Percentiles rank a stretch among this genome's conserved stretches.
phyloP scores from a whole-genome alignment of 768 basidiomycete species.

The Leccinum broughii region DNA sequence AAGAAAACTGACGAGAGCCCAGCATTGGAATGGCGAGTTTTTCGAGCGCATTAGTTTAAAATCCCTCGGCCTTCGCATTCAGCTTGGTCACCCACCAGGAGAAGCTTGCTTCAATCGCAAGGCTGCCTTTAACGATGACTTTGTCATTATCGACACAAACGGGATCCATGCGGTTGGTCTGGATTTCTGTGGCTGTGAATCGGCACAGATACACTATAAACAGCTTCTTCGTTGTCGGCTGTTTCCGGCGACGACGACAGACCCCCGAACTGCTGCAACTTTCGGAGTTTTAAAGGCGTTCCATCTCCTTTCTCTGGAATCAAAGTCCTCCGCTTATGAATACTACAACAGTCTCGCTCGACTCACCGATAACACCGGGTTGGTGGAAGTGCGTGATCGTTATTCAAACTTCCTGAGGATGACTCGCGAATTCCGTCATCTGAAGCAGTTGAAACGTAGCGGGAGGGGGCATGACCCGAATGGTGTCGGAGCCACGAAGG shows the following conservation, averaged over 20 bases:
- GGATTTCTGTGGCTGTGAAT: conserved; percentile 4
- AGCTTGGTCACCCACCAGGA: neutral
- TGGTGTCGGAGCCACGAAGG: no score
- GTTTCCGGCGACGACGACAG: neutral
- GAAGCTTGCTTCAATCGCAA: neutral
- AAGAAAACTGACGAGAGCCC: neutral
- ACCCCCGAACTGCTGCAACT: neutral
- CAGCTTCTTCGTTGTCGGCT: neutral
- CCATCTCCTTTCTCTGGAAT: conserved; percentile 1
- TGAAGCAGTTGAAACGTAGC: no score
- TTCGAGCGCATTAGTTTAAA: neutral
- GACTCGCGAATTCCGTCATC: no score
- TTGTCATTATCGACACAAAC: neutral
- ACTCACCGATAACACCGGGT: neutral
- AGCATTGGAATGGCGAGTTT: conserved; percentile 5
- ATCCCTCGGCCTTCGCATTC: conserved; percentile 1
- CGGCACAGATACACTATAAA: neutral
- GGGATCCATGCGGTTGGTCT: neutral
- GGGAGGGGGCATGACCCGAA: no score
- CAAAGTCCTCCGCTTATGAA: neutral
- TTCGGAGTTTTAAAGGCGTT: neutral
- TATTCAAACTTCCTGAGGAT: no score
- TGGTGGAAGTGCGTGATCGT: no score
- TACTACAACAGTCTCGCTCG: neutral
- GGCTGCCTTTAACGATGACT: neutral